Evolutionary conservation across 2,329 filamentous ascomycete species (phyloP), one percentile per base, ranked within the genome.

Genomic region (Trichoderma sp.): DNA sequence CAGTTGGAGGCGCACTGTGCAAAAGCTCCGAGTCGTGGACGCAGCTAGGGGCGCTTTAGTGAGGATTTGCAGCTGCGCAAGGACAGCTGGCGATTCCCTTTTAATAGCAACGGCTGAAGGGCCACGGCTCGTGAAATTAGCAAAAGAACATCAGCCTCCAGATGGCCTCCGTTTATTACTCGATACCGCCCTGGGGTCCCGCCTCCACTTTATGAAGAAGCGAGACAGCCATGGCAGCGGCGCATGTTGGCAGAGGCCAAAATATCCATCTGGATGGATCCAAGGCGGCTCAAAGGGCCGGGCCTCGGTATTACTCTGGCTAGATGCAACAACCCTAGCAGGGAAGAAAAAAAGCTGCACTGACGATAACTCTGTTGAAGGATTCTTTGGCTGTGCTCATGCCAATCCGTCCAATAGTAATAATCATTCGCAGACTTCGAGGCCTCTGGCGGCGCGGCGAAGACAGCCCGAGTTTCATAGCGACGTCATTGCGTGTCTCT

Each of bases 201-300:
- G 67, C 67, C 67, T 69, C 67, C 67, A 69, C 67, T 69, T 66
- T 60, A 34, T 65, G 49, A 43, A 37, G 28, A 56, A 39, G 60
- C 54, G 67, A 69, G 34, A 58, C 46, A 28, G 54, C 58, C 63
- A 66, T 59, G 63, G 63, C 63, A 59, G 63, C 63, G 37, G 52
- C 26, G 63, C 63, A 34, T 63, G 46, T 34, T 52, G 65, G 32
- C 30, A 64, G 49, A 64, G 21, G 60, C 49, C 60, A 55, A 52
- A 37, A 63, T 49, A 65, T 24, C 37, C 52, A 39, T 39, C 21
- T 26, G 56, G 14, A 21, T 55, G 52, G 39, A 65, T 37, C 51
- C 28, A 55, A 39, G 39, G 60, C 60, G 60, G 60, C 49, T 55
- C 49, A n/a, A 54, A 55, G 60, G 60, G 24, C 60, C 60, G 60